A percentile compares a stretch with the other conserved stretches of the same genome.
phyloP scores from a whole-genome alignment of 2,329 filamentous ascomycete species.

The Ascochyta lentis region DNA sequence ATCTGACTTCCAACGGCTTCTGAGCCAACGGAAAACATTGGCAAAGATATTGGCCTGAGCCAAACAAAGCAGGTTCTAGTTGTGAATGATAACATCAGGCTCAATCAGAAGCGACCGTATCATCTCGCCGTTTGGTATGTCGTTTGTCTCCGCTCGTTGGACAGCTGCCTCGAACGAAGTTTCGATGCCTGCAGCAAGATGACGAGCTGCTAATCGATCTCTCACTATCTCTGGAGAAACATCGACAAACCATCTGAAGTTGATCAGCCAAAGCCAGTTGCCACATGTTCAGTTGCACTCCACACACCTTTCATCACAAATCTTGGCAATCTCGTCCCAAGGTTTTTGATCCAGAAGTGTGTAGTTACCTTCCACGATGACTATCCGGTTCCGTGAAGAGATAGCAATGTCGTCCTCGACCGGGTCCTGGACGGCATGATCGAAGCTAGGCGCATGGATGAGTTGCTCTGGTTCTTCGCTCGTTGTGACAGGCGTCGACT shows the following conservation, averaged over 20 bases:
- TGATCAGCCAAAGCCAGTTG: slow-evolving; percentile 1
- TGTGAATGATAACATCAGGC: slow-evolving; percentile 28
- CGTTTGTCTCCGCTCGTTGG: slow-evolving; percentile 33
- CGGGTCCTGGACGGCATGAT: slow-evolving; percentile 35
- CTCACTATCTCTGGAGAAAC: slow-evolving; percentile 25
- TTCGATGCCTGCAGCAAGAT: slow-evolving; percentile 35
- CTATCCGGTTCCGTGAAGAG: slow-evolving; percentile 29
- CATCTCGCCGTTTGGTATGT: slow-evolving; percentile 33
- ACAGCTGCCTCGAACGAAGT: slow-evolving; percentile 26
- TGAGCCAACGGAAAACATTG: background rate
- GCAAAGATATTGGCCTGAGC: background rate
- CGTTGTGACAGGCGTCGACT: slow-evolving; percentile 24
- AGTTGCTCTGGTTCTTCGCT: slow-evolving; percentile 21
- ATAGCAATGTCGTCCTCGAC: slow-evolving; percentile 25
- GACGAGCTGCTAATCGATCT: slow-evolving; percentile 28
- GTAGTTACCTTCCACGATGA: slow-evolving; percentile 38
- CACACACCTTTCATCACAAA: slow-evolving; percentile 29
- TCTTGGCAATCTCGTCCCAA: slow-evolving; percentile 25
- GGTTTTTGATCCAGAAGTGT: slow-evolving; percentile 31
- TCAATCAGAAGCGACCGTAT: slow-evolving; percentile 30
- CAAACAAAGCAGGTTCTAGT: slow-evolving; percentile 10
- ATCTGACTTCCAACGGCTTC: slow-evolving; percentile 27
- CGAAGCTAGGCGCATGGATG: slow-evolving; percentile 32
- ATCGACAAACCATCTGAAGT: slow-evolving; percentile 34
- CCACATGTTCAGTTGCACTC: background rate